Evolutionary conservation across 768 basidiomycete species (phyloP), one percentile per base, ranked within the genome.

Genomic region (Hebeloma cylindrosporum): DNA sequence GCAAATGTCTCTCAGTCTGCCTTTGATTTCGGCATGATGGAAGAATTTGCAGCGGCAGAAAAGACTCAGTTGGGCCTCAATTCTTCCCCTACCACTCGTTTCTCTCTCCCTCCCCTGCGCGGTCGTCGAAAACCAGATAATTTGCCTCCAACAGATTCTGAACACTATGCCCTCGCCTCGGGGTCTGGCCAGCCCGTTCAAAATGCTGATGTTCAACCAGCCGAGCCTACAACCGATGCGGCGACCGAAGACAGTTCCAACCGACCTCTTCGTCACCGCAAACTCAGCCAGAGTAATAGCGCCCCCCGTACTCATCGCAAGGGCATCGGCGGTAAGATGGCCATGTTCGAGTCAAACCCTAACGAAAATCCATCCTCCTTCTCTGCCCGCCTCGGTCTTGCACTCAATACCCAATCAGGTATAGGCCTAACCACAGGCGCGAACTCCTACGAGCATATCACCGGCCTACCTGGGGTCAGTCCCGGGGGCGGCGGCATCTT

Each of bases 261-360:
- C 18, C 52, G 64, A 17, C 65, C 77, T 2, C 60, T 80, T 3
- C 83, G 91, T 30, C 85, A 89, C 48, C 85, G 95, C 35, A 95
- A 93, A 58, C 74, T 95, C 44, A 93, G 88, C 53, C 85, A 92
- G 60, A 89, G 85, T 53, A 85, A 82, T 38, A 78, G 85, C 0
- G 65, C 77, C 36, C 87, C 88, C 4, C 78, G 86, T 26, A 63
- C 74, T 3, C 72, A 72, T 41, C 74, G 79, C 35, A 82, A 74
- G 57, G 77, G 73, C 17, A 73, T 78, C 26, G 78, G 80, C 33
- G 91, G 88, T 14, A 98, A 97, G 65, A 77, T 98, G 63, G 94
- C 93, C 0, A 68, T 95, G 2, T 98, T 98, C 60, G 96, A 98
- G 52, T 65, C 71, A 40, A 71, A 68, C 17, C 61, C 67, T 0